Base-by-base conservation (phyloP, 805 yeast species). In the Saccharomycopsis fodiens region DNA sequence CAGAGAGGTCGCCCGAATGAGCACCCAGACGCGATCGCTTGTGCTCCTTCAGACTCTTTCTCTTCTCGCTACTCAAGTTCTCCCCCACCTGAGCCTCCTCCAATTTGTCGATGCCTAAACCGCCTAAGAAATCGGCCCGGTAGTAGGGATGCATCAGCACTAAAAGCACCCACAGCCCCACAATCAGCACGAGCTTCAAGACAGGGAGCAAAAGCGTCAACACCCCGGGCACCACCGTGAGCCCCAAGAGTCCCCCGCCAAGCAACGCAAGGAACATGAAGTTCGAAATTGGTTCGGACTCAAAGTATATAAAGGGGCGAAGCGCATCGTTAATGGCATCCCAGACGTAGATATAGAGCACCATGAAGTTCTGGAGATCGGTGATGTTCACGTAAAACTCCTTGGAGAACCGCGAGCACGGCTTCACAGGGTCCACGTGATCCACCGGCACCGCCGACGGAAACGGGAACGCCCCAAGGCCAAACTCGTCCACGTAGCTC, bases 361-460 rank as follows among this genome's bases (percentile, higher is more conserved):
- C 57, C 85, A 84, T 80, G 56, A 79, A 82, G 58, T 87, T 87
- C 57, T 87, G 96, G 48, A 86, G 66, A 64, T 87, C 96, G 1
- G 94, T 85, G 55, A 85, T 66, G 58, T 87, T 87, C 46, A 86
- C 58, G 17, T 82, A 62, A 57, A 86, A 87, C 58, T 87, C 95
- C 45, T 84, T 69, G 27, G 89, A 79, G 41, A 84, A 68, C 59
- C 86, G 87, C 2, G 72, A 56, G 29, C 65, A 71, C 21, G 75
- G 69, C 10, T 67, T 65, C 7, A 35, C 40, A 30, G 39, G 44
- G 8, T 29, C 43, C 2, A 42, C 42, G 4, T 25, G 13, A 36
- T 65, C 55, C 34, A 82, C 54, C 3, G 78, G 77, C 1, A 77
- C 79, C 23, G 69, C 65, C 1, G 77, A 68, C 2, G 78, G 73